These are phyloP conservation scores for Fusarium nygamai DNA, from an alignment of 2,329 filamentous ascomycete species.

Conservation along the genomic window DNA sequence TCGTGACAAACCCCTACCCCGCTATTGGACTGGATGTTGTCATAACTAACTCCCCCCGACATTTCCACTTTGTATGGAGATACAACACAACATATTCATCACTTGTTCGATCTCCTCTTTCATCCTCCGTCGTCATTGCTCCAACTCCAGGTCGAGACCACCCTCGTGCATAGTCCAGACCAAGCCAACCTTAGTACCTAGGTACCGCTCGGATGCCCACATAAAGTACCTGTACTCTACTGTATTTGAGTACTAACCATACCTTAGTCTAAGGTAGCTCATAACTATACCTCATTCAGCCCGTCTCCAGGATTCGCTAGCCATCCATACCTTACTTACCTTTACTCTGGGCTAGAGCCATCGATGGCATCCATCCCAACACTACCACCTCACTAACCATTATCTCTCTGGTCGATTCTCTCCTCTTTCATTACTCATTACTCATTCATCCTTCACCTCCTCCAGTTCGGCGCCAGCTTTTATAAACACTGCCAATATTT, in stretches of 20 bases:
- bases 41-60: slow-evolving; percentile 8
- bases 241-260: slow-evolving; percentile 1
- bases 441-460: not conserved
- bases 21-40: slow-evolving; percentile 27
- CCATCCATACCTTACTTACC: slow-evolving; percentile 12
- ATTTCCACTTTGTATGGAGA: not conserved
- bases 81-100: not conserved
- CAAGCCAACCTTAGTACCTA: slow-evolving; percentile 1
- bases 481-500: slow-evolving; percentile 1
- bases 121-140: slow-evolving; percentile 24
- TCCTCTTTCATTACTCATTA: slow-evolving; percentile 17
- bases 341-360: slow-evolving; percentile 3
- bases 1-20: slow-evolving; percentile 27
- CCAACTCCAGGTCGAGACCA: slow-evolving; percentile 24
- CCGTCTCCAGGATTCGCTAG: slow-evolving; percentile 36
- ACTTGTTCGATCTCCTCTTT: not conserved
- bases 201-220: slow-evolving; percentile 10
- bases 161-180: slow-evolving; percentile 11
- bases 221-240: slow-evolving; percentile 23
- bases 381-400: slow-evolving; percentile 25
- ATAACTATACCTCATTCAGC: slow-evolving; percentile 28
- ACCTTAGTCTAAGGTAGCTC: slow-evolving; percentile 8
- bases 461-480: not conserved
- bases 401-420: slow-evolving; percentile 19
- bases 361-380: slow-evolving; percentile 10